phyloP scores from a whole-genome alignment of 805 yeast genomes.

The Candida easanensis region DNA sequence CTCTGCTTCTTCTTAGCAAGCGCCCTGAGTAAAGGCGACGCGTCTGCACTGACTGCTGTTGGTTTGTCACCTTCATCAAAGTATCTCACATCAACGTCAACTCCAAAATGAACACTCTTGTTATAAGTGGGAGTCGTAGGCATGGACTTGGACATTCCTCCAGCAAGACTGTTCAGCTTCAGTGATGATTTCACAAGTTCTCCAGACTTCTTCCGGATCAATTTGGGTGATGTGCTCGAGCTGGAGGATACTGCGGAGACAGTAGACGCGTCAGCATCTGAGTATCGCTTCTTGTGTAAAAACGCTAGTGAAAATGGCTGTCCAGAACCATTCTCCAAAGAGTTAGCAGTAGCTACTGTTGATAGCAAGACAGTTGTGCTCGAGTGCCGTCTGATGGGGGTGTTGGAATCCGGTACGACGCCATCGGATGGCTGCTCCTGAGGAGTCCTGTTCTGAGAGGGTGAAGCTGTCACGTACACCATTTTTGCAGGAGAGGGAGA shows the following conservation, averaged over 20 bases:
- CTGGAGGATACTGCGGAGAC: constrained; percentile 4
- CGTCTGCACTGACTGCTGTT: constrained; percentile 64
- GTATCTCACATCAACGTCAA: constrained; percentile 64
- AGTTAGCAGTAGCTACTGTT: not conserved
- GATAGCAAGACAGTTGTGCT: constrained; percentile 8
- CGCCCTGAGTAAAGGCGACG: constrained; percentile 48
- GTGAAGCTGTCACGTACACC: constrained; percentile 17
- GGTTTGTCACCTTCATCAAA: constrained; percentile 76
- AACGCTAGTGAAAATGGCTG: constrained; percentile 22
- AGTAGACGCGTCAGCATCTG: constrained; percentile 11
- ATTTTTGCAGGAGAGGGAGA: not conserved
- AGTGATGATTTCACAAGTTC: constrained; percentile 77
- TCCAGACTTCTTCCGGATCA: constrained; percentile 85
- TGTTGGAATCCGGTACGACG: too few species aligned
- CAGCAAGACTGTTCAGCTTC: constrained; percentile 41
- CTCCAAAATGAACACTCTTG: constrained; percentile 80
- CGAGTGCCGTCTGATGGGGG: not conserved
- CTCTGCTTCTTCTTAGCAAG: constrained; percentile 26
- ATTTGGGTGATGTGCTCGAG: constrained; percentile 27
- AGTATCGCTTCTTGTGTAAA: constrained; percentile 21
- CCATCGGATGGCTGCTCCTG: constrained; percentile 1
- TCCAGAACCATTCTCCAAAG: not conserved
- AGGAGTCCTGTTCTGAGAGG: constrained; percentile 3
- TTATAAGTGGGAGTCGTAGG: constrained; percentile 54
- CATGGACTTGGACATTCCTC: constrained; percentile 38